Evolutionary conservation across 1,284 basidiomycete species (phyloP).

Genomic region (Fistulinella staudtii): DNA sequence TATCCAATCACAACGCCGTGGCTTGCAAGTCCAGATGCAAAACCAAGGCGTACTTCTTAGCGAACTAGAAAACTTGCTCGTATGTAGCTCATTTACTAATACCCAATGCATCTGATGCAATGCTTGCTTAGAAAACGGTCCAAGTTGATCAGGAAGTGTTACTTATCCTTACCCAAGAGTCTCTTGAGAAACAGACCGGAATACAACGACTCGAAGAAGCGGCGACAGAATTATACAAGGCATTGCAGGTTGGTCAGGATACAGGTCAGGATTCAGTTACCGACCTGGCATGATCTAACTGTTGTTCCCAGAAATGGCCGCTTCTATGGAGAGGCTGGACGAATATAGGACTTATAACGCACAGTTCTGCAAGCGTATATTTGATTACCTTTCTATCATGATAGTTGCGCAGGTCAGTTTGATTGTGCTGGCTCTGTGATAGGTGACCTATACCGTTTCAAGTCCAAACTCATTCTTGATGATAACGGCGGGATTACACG

Average conservation of each 20-base stretch:
- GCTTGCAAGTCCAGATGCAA: slow-evolving; percentile 95
- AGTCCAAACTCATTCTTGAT: slow-evolving; percentile 67
- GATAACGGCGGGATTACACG: slow-evolving; percentile 53
- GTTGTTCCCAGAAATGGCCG: slow-evolving; percentile 72
- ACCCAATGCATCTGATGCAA: slow-evolving; percentile 5
- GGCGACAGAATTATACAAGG: slow-evolving; percentile 91
- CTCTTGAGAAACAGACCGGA: slow-evolving; percentile 73
- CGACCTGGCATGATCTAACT: slow-evolving; percentile 2
- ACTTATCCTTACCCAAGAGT: slow-evolving; percentile 78
- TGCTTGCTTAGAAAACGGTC: slow-evolving; percentile 75
- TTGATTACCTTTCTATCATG: slow-evolving; percentile 88
- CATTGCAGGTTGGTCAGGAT: slow-evolving; percentile 86
- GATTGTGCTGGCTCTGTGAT: background rate
- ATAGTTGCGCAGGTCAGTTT: slow-evolving; percentile 74
- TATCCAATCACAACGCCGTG: slow-evolving; percentile 96
- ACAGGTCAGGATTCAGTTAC: slow-evolving; percentile 48
- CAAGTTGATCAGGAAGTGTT: slow-evolving; percentile 83
- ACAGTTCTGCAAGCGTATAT: slow-evolving; percentile 89
- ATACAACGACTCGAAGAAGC: slow-evolving; percentile 81
- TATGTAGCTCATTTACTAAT: slow-evolving; percentile 34
- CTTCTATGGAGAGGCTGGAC: slow-evolving; percentile 85
- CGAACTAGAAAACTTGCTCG: slow-evolving; percentile 83
- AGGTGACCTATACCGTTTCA: slow-evolving; percentile 9
- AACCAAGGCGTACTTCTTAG: slow-evolving; percentile 84
- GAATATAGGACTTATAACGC: slow-evolving; percentile 86